phyloP scores from a whole-genome alignment of 805 yeast species.

The Myxozyma monticola region DNA sequence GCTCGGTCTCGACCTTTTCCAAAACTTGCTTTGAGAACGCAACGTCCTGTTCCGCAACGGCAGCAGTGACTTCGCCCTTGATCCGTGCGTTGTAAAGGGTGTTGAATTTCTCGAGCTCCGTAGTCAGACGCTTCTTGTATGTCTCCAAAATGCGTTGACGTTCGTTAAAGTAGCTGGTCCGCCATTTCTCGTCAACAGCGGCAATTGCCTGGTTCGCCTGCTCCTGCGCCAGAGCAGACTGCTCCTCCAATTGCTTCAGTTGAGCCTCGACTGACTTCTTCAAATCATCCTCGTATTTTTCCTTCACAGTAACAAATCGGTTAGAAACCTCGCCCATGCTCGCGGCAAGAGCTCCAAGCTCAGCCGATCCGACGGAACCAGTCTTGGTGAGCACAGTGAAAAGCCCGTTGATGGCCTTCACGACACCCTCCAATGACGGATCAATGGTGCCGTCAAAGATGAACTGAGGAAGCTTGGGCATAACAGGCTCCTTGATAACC shows the following conservation, averaged over 20 bases:
- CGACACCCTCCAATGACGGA: constrained; percentile 32
- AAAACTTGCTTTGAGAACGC: constrained; percentile 60
- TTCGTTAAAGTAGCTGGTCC: constrained; percentile 61
- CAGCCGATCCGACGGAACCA: constrained; percentile 24
- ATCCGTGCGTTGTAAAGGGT: constrained; percentile 41
- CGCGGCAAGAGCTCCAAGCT: constrained; percentile 25
- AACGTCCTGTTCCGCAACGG: constrained; percentile 67
- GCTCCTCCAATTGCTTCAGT: constrained; percentile 37
- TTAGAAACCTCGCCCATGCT: constrained; percentile 26
- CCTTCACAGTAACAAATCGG: constrained; percentile 22
- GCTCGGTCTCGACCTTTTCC: constrained; percentile 63
- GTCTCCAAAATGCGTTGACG: constrained; percentile 60
- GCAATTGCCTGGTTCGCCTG: constrained; percentile 38
- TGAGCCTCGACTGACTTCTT: constrained; percentile 36
- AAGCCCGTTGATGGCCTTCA: constrained; percentile 31
- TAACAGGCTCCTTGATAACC: constrained; percentile 17
- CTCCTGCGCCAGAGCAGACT: constrained; percentile 30
- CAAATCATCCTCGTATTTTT: constrained; percentile 29
- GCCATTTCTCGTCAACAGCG: constrained; percentile 55
- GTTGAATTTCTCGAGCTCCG: constrained; percentile 69
- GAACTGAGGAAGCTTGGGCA: constrained; percentile 29
- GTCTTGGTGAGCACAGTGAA: constrained; percentile 29
- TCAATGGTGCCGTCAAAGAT: constrained; percentile 32
- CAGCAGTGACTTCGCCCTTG: constrained; percentile 48
- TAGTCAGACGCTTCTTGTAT: constrained; percentile 55